Percentiles rank a stretch among this genome's conserved stretches.
These are phyloP conservation scores for Penicillium sp. DNA, from an alignment of 2,329 filamentous ascomycete species.

Conservation along the genomic window DNA sequence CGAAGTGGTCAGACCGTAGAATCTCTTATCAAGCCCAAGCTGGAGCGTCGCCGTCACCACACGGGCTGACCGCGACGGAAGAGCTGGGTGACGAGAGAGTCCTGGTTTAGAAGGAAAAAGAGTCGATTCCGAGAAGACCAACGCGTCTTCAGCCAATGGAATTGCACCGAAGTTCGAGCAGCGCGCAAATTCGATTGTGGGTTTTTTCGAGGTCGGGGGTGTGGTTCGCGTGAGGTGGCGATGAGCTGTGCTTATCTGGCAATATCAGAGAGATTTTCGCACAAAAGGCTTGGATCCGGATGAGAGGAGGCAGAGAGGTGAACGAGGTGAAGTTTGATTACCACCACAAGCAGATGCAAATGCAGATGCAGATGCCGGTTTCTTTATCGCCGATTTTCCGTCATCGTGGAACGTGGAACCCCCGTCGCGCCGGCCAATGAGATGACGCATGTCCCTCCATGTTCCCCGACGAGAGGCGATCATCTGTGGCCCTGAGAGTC, in stretches of 20 bases:
- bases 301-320: neutral
- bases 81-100: conserved; percentile 44
- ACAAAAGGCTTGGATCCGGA: conserved; percentile 1
- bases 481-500: conserved; percentile 4
- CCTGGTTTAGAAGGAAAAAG: conserved; percentile 15
- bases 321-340: neutral
- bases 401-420: conserved; percentile 19
- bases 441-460: conserved; percentile 34
- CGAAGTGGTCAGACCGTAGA: conserved; percentile 32
- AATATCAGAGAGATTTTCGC: neutral
- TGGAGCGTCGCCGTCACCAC: conserved; percentile 88
- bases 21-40: conserved; percentile 53
- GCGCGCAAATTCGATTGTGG: conserved; percentile 19
- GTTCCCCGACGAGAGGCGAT: conserved; percentile 32
- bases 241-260: conserved; percentile 13
- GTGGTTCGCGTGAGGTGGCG: conserved; percentile 17
- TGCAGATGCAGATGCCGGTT: neutral
- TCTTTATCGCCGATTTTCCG: conserved; percentile 5
- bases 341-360: neutral
- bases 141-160: conserved; percentile 13
- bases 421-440: conserved; percentile 31
- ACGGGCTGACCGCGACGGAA: conserved; percentile 86
- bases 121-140: conserved; percentile 11
- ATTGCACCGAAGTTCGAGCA: neutral
- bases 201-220: conserved; percentile 3